Evolutionary conservation across 2,329 filamentous ascomycete genomes (phyloP).

Genomic region (Talaromyces pinophilus): DNA sequence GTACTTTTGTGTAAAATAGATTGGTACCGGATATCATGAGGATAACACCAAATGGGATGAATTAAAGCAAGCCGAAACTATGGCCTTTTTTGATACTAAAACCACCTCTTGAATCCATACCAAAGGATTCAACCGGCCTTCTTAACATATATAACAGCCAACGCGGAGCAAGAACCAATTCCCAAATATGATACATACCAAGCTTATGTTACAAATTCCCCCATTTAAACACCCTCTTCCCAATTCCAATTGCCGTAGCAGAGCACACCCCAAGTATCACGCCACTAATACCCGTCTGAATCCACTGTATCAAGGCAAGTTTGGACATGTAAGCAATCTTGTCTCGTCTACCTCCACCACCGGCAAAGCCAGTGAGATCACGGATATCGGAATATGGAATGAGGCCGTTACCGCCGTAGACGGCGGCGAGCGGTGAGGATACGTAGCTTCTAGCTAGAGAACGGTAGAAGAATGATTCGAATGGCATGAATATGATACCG

Average conservation of each 20-base stretch:
- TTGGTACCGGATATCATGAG: background rate
- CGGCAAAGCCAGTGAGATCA: constrained; percentile 37
- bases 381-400: constrained; percentile 35
- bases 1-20: constrained; percentile 7
- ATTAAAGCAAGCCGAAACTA: background rate
- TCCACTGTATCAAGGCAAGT: constrained; percentile 39
- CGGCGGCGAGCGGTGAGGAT: constrained; percentile 31
- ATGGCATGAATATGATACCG: constrained; percentile 41
- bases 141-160: background rate
- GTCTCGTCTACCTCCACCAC: constrained; percentile 35
- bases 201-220: constrained; percentile 28
- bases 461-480: constrained; percentile 45
- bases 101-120: background rate
- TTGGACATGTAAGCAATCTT: constrained; percentile 40
- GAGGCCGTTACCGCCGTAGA: constrained; percentile 20
- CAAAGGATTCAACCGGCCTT: background rate
- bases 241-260: constrained; percentile 41
- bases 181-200: background rate
- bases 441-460: constrained; percentile 43
- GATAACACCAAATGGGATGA: background rate
- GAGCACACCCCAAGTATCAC: constrained; percentile 43
- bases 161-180: background rate
- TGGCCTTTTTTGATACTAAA: background rate
- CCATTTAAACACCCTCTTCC: constrained; percentile 45
- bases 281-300: constrained; percentile 41